Percentiles rank a stretch among this genome's conserved stretches.
These are phyloP conservation scores for Skeletonema costatum DNA, from an alignment of 108 stramenopile genomes.

Conservation along the genomic window DNA sequence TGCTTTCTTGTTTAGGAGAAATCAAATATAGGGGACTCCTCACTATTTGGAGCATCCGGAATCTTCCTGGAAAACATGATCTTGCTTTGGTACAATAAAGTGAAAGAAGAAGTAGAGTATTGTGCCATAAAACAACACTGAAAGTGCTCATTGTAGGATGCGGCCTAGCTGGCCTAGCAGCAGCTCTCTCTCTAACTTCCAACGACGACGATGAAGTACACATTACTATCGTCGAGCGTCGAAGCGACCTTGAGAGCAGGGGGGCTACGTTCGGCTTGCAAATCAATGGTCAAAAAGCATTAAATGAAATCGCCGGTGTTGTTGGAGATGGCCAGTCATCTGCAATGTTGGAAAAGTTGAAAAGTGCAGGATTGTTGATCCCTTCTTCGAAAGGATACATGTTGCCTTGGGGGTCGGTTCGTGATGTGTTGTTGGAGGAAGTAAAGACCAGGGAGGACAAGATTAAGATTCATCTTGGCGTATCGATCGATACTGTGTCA, in stretches of 20 bases:
- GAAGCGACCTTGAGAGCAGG: conserved; percentile 4
- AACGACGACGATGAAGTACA: background rate
- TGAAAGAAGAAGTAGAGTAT: too few relatives aligned
- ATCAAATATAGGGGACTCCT: too few relatives aligned
- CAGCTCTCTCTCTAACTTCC: conserved; percentile 14
- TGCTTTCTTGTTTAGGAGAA: too few relatives aligned
- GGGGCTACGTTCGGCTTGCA: conserved; percentile 44
- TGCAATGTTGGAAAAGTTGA: conserved; percentile 7
- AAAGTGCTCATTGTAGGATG: conserved; percentile 36
- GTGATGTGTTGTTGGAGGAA: conserved; percentile 32
- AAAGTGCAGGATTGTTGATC: conserved; percentile 12
- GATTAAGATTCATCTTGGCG: conserved; percentile 1
- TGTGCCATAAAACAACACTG: background rate
- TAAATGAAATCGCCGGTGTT: conserved; percentile 25
- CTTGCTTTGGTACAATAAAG: too few relatives aligned
- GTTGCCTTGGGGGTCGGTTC: conserved; percentile 38
- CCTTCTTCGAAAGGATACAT: conserved; percentile 8
- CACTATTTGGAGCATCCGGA: too few relatives aligned
- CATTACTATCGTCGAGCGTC: conserved; percentile 22
- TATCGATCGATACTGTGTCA: background rate
- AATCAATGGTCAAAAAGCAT: conserved; percentile 30
- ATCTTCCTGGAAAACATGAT: too few relatives aligned
- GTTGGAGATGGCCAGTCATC: background rate
- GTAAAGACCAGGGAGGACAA: background rate
- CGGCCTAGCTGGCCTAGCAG: conserved; percentile 33